Conservation (phyloP, 345 rosid genomes). For the Lenwebbia sp. region DNA sequence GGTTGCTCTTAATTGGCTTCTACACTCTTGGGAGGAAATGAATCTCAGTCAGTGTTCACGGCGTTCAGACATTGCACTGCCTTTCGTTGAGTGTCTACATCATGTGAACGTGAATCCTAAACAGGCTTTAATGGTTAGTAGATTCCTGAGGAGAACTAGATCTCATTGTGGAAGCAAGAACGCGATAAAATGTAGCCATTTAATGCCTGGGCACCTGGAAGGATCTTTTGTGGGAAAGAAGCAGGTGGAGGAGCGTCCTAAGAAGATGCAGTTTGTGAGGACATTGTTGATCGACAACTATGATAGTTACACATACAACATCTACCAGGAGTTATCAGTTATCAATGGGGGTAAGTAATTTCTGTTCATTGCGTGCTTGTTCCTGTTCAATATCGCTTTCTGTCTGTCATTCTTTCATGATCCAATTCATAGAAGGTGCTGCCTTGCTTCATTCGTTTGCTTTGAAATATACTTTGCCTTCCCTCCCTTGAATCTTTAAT, state of each 20-base stretch:
- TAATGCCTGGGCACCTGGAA: conserved; percentile 43
- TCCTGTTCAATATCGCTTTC: neutral
- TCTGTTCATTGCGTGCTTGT: neutral
- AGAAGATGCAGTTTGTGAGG: conserved; percentile 54
- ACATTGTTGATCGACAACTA: conserved; percentile 88
- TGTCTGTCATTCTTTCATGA: neutral
- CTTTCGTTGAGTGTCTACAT: conserved; percentile 21
- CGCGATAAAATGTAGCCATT: conserved; percentile 19
- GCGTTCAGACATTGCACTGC: conserved; percentile 19
- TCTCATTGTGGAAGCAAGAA: conserved; percentile 13
- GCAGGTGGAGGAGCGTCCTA: conserved; percentile 25
- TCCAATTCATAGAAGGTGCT: neutral
- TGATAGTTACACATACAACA: conserved; percentile 94
- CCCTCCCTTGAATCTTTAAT: neutral
- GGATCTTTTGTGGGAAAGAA: conserved; percentile 34
- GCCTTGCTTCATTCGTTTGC: neutral
- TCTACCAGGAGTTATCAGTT: conserved; percentile 70
- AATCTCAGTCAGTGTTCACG: neutral
- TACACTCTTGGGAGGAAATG: neutral
- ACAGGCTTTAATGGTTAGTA: conserved; percentile 13
- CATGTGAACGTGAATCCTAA: conserved; percentile 9
- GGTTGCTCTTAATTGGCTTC: neutral
- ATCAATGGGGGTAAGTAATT: conserved; percentile 66
- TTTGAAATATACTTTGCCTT: neutral
- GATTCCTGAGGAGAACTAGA: conserved; percentile 7